Conservation (phyloP, 2,329 filamentous ascomycete genomes). For the Colletotrichum shisoi region DNA sequence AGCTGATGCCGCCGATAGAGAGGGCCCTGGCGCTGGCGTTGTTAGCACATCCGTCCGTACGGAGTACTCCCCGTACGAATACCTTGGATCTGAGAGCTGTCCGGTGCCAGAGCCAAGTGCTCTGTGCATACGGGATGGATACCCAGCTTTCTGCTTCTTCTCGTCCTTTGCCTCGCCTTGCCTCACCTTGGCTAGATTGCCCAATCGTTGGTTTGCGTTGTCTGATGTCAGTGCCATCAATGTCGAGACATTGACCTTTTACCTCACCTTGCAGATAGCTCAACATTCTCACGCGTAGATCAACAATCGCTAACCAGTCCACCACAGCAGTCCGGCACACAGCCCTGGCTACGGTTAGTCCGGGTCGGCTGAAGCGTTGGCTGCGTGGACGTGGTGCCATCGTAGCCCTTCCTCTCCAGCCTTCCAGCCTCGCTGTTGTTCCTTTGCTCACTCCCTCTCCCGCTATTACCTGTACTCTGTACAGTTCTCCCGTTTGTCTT, state of each 20-base stretch:
- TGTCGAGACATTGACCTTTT: slow-evolving; percentile 10
- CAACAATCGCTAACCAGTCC: slow-evolving; percentile 12
- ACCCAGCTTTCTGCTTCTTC: background rate
- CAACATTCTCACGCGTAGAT: slow-evolving; percentile 1
- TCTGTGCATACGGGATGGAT: background rate
- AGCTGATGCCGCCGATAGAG: slow-evolving; percentile 34
- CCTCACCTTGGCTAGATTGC: slow-evolving; percentile 28
- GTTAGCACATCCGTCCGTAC: slow-evolving; percentile 18
- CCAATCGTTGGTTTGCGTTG: slow-evolving; percentile 24
- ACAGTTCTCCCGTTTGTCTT: background rate
- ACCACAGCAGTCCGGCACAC: background rate
- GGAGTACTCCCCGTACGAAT: too few relatives aligned
- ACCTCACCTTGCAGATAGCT: slow-evolving; percentile 23
- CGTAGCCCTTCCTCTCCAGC: slow-evolving; percentile 22
- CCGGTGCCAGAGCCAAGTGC: slow-evolving; percentile 13
- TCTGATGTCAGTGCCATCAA: slow-evolving; percentile 35
- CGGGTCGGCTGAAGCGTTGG: slow-evolving; percentile 35
- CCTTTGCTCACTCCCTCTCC: slow-evolving; percentile 25
- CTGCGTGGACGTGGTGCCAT: slow-evolving; percentile 36
- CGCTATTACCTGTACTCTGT: background rate
- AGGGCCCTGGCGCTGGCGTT: slow-evolving; percentile 37
- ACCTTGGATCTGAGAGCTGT: slow-evolving; percentile 3
- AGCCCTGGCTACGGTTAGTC: slow-evolving; percentile 25
- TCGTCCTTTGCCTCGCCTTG: background rate
- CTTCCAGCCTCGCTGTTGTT: slow-evolving; percentile 33